These are phyloP conservation scores for Solanum medicagineum DNA, from an alignment of 257 asterid genomes.

Conservation along the genomic window DNA sequence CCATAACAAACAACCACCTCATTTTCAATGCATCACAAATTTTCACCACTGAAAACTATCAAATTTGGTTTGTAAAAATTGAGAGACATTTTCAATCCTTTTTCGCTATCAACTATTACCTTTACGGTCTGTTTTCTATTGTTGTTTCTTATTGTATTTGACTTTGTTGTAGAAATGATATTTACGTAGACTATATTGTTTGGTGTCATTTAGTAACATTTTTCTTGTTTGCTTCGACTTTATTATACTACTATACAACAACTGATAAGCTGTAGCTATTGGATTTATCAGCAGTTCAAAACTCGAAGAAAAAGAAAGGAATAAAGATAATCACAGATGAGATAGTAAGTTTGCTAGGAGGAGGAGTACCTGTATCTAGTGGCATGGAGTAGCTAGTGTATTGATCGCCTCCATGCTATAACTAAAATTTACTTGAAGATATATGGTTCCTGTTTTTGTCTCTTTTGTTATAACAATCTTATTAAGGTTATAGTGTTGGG, in stretches of 20 bases:
- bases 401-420: neutral
- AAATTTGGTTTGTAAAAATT: too few species aligned
- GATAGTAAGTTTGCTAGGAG: neutral
- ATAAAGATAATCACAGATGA: neutral
- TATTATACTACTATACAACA: neutral
- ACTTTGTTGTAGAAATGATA: neutral
- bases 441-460: neutral
- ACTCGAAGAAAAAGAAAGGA: neutral
- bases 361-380: neutral
- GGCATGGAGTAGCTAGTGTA: neutral
- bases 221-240: neutral
- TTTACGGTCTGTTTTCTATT: neutral
- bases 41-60: too few species aligned
- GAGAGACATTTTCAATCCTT: too few species aligned
- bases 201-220: neutral
- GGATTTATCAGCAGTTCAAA: neutral
- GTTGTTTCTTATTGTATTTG: neutral
- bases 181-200: neutral
- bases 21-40: too few species aligned
- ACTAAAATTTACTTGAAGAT: neutral
- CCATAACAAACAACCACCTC: too few species aligned
- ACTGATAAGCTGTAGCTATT: neutral
- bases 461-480: neutral
- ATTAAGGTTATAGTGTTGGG: neutral
- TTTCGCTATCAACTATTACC: too few species aligned